Evolutionary conservation across 768 basidiomycete genomes (phyloP).

Genomic region (Tephrocybe sp.): DNA sequence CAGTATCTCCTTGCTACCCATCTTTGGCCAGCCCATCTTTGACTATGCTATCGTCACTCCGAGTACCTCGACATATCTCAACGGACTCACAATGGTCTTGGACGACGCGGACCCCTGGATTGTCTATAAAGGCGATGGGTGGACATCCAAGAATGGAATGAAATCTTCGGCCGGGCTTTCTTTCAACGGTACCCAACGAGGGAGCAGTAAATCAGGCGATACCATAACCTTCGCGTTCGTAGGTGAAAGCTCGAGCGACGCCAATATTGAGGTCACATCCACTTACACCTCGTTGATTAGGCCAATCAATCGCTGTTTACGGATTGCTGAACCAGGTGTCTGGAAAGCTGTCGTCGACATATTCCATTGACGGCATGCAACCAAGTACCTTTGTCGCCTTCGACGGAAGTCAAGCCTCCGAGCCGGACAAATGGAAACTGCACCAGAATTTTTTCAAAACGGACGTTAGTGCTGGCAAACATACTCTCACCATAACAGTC

Average conservation of each 20-base stretch:
- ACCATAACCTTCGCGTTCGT: neutral
- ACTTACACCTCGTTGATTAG: neutral
- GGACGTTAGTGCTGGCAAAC: slow-evolving; percentile 14
- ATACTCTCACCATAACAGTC: slow-evolving; percentile 11
- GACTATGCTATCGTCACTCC: slow-evolving; percentile 7
- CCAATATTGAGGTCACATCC: neutral
- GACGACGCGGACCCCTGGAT: slow-evolving; percentile 6
- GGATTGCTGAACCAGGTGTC: slow-evolving; percentile 16
- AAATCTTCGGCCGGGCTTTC: neutral
- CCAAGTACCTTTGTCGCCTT: slow-evolving; percentile 5
- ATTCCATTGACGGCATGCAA: slow-evolving; percentile 12
- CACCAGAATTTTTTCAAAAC: slow-evolving; percentile 17
- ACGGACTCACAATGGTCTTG: neutral
- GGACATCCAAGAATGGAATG: neutral
- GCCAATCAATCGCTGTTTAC: slow-evolving; percentile 15
- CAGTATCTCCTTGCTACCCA: neutral
- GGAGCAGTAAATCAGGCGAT: neutral
- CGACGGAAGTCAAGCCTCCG: slow-evolving; percentile 12
- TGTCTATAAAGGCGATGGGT: slow-evolving; percentile 1
- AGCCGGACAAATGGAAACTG: slow-evolving; percentile 10
- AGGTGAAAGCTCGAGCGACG: neutral
- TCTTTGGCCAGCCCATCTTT: neutral
- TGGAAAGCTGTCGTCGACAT: slow-evolving; percentile 16
- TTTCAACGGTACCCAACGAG: neutral
- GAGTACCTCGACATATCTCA: neutral